Evolutionary conservation across 495 filamentous ascomycete species (phyloP).

Genomic region (Chaetomium tenue): DNA sequence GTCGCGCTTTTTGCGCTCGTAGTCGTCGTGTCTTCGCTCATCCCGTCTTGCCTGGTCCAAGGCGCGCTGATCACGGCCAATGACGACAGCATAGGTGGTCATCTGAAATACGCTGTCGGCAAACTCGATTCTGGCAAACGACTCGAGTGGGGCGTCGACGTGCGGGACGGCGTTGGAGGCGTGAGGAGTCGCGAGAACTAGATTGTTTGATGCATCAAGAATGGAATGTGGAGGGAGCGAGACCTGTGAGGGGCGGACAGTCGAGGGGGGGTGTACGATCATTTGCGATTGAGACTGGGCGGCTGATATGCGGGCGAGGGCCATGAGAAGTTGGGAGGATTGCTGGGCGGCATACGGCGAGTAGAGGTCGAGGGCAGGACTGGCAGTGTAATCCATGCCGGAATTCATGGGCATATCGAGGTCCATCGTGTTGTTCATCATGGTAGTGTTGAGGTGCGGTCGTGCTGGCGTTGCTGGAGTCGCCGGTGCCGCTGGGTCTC

Average conservation of each 20-base stretch:
- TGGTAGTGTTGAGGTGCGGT: neutral
- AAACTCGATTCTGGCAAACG: constrained; percentile 52
- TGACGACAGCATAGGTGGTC: constrained; percentile 53
- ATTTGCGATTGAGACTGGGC: constrained; percentile 18
- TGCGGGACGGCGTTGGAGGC: constrained; percentile 26
- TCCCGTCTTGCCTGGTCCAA: constrained; percentile 45
- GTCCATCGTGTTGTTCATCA: constrained; percentile 8
- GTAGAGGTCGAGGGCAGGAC: constrained; percentile 23
- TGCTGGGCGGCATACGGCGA: constrained; percentile 13
- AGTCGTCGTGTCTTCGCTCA: constrained; percentile 41
- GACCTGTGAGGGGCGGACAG: constrained; percentile 37
- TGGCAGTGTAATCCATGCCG: constrained; percentile 14
- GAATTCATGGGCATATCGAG: constrained; percentile 9
- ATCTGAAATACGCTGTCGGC: constrained; percentile 53
- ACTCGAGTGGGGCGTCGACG: constrained; percentile 43
- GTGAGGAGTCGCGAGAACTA: constrained; percentile 8
- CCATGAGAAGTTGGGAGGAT: constrained; percentile 27
- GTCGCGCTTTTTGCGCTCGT: constrained; percentile 40
- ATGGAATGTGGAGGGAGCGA: constrained; percentile 24
- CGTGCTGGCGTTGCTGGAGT: neutral
- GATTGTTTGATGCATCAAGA: constrained; percentile 19
- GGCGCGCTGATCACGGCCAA: constrained; percentile 49
- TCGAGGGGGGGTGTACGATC: constrained; percentile 25
- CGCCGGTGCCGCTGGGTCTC: neutral
- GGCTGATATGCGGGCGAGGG: constrained; percentile 31